Percentiles rank a stretch among this genome's conserved stretches.
Conservation (phyloP, 768 basidiomycete genomes). For the Stropharia rugosoannulata region DNA sequence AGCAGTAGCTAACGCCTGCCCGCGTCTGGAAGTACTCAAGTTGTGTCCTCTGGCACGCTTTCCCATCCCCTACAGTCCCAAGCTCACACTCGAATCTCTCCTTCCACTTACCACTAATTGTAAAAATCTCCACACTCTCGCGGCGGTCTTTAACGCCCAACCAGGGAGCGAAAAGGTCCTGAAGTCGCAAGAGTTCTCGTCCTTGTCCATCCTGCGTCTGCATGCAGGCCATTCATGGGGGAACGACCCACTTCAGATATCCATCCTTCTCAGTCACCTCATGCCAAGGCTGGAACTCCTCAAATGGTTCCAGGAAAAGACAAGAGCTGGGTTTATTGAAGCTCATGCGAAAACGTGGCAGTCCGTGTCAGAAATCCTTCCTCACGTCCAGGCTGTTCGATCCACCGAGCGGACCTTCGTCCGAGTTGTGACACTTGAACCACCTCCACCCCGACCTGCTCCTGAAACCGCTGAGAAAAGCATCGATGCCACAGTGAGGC, state of each 20-base stretch:
- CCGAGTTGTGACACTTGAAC: constrained; percentile 11
- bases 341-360: constrained; percentile 70
- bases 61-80: constrained; percentile 47
- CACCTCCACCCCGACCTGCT: constrained; percentile 13
- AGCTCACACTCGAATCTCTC: constrained; percentile 63
- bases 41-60: constrained; percentile 72
- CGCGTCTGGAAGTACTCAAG: constrained; percentile 66
- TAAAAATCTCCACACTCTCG: constrained; percentile 61
- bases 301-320: constrained; percentile 80
- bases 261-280: constrained; percentile 75
- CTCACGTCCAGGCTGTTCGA: constrained; percentile 70
- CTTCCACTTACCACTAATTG: constrained; percentile 58
- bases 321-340: constrained; percentile 68
- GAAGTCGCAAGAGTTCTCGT: constrained; percentile 47
- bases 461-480: constrained; percentile 41
- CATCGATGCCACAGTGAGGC: constrained; percentile 41
- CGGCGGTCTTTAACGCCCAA: constrained; percentile 61
- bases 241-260: constrained; percentile 63
- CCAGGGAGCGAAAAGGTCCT: constrained; percentile 45
- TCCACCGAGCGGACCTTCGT: constrained; percentile 53
- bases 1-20: constrained; percentile 58
- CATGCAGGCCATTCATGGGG: constrained; percentile 78
- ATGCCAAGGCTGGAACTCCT: constrained; percentile 68
- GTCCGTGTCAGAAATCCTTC: constrained; percentile 63
- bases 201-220: constrained; percentile 65